phyloP scores from a whole-genome alignment of 1,139 yeast genomes.

The Pichia cactophila region DNA sequence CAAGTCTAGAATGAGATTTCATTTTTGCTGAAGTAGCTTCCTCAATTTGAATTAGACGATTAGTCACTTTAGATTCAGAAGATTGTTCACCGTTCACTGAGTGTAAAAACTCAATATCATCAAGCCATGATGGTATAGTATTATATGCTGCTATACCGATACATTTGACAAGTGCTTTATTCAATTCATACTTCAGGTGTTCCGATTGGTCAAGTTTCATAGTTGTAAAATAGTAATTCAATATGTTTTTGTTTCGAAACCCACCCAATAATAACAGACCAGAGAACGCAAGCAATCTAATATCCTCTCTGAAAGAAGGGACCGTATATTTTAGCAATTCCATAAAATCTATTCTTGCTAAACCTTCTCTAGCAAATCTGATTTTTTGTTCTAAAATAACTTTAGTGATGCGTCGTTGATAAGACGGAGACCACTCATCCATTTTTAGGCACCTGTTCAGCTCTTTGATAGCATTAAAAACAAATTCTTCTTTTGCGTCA shows the following conservation, averaged over 20 bases:
- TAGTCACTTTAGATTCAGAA: slow-evolving; percentile 9
- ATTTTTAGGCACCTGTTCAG: slow-evolving; percentile 68
- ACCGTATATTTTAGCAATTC: slow-evolving; percentile 47
- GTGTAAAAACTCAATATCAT: slow-evolving; percentile 49
- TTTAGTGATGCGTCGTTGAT: slow-evolving; percentile 49
- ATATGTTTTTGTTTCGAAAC: slow-evolving; percentile 50
- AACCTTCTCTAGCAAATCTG: slow-evolving; percentile 50
- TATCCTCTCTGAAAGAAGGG: slow-evolving; percentile 40
- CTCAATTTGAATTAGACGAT: slow-evolving; percentile 43
- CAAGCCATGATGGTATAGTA: slow-evolving; percentile 48
- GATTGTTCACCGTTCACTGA: slow-evolving; percentile 1
- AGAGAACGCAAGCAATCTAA: slow-evolving; percentile 62
- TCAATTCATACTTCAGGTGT: slow-evolving; percentile 43
- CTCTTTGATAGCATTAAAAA: slow-evolving; percentile 45
- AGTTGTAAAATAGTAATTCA: slow-evolving; percentile 55
- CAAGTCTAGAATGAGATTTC: slow-evolving; percentile 45
- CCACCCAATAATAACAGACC: slow-evolving; percentile 74
- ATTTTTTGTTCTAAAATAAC: slow-evolving; percentile 55
- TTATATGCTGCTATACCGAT: slow-evolving; percentile 64
- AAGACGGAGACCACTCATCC: slow-evolving; percentile 84
- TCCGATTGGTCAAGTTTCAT: slow-evolving; percentile 51
- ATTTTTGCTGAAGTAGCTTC: slow-evolving; percentile 32
- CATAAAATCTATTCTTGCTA: slow-evolving; percentile 43
- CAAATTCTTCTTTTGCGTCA: slow-evolving; percentile 30
- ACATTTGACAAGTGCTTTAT: slow-evolving; percentile 41